These are phyloP conservation scores for Aspergillus brunneoviolaceus DNA, from an alignment of 2,329 filamentous ascomycete genomes.

Conservation along the genomic window DNA sequence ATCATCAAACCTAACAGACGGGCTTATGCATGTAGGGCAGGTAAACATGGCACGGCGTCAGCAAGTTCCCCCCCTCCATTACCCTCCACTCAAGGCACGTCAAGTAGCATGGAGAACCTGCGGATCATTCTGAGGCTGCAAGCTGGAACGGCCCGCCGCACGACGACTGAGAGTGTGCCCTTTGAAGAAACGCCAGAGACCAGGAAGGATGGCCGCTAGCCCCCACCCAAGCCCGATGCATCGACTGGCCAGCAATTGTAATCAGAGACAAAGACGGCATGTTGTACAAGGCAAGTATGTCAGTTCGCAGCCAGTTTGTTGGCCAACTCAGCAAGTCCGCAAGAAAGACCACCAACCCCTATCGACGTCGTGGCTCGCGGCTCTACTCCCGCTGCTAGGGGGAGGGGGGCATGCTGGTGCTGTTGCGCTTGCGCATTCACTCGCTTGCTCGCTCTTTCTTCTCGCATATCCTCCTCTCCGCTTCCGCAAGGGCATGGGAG, in stretches of 20 bases:
- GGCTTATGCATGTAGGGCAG: slow-evolving; percentile 39
- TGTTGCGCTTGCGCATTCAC: background rate
- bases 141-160: slow-evolving; percentile 49
- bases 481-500: slow-evolving; percentile 11
- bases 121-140: slow-evolving; percentile 47
- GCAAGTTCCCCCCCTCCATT: slow-evolving; percentile 32
- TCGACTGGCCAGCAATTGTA: slow-evolving; percentile 21
- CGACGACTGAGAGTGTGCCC: slow-evolving; percentile 40
- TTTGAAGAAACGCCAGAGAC: slow-evolving; percentile 38
- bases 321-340: slow-evolving; percentile 27
- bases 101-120: slow-evolving; percentile 35
- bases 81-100: slow-evolving; percentile 34
- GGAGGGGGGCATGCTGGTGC: background rate
- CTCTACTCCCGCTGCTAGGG: background rate
- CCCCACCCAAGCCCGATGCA: slow-evolving; percentile 24
- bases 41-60: slow-evolving; percentile 36
- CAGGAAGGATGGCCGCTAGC: slow-evolving; percentile 24
- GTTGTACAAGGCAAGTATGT: slow-evolving; percentile 24
- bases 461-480: slow-evolving; percentile 6
- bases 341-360: slow-evolving; percentile 12
- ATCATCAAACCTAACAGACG: slow-evolving; percentile 37
- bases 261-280: slow-evolving; percentile 16
- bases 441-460: background rate
- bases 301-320: slow-evolving; percentile 10
- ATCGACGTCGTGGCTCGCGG: slow-evolving; percentile 10